Evolutionary conservation across 352 stramenopile species (phyloP).

Genomic region (Pythium phragmiticola): DNA sequence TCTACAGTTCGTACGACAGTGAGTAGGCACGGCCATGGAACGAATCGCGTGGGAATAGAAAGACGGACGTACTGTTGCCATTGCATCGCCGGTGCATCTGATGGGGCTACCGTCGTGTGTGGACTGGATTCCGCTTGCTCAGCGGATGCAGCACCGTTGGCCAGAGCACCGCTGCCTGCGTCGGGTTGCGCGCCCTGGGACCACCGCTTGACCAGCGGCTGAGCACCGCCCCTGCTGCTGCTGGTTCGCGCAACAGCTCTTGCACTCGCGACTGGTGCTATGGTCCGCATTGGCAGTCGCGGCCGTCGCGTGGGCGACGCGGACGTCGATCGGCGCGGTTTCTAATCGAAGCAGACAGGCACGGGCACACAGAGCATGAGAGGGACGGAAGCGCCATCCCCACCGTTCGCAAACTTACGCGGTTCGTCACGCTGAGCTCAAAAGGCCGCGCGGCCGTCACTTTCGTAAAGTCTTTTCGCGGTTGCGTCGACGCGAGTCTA

Average conservation of each 20-base stretch:
- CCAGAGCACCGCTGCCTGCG: neutral
- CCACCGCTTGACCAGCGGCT: slow-evolving; percentile 9
- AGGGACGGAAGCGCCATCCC: neutral
- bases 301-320: slow-evolving; percentile 19
- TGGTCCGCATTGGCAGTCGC: no score
- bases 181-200: slow-evolving; percentile 2
- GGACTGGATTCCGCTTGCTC: neutral
- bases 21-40: no score
- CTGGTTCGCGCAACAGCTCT: neutral
- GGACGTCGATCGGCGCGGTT: slow-evolving; percentile 19
- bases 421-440: slow-evolving; percentile 62
- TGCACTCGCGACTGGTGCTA: neutral
- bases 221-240: neutral
- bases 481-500: slow-evolving; percentile 24
- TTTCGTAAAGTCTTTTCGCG: slow-evolving; percentile 55
- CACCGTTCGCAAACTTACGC: slow-evolving; percentile 14
- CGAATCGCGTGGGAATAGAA: neutral
- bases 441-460: slow-evolving; percentile 55
- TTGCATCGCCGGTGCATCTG: neutral
- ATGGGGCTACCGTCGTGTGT: no score
- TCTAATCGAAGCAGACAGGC: slow-evolving; percentile 9
- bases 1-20: slow-evolving; percentile 23
- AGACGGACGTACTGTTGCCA: slow-evolving; percentile 13
- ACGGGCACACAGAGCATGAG: neutral
- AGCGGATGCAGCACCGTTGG: neutral